These are phyloP conservation scores for Lentinus brumalis DNA, from an alignment of 768 basidiomycete genomes.

Conservation along the genomic window DNA sequence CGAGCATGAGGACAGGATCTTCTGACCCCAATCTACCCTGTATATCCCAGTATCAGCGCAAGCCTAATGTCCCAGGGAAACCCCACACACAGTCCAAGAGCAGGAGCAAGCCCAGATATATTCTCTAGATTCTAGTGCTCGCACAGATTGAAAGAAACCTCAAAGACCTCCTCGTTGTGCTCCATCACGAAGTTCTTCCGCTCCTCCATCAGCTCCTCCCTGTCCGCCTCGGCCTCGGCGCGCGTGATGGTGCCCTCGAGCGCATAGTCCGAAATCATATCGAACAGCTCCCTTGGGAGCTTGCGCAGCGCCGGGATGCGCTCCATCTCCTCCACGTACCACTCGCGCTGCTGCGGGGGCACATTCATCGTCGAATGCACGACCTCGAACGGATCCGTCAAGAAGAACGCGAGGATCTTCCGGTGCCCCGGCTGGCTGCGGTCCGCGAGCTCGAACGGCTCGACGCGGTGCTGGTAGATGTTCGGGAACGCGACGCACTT, in stretches of 20 bases:
- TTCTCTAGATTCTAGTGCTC: neutral
- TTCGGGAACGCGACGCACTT: constrained; percentile 39
- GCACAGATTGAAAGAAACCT: constrained; percentile 19
- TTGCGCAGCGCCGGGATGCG: neutral
- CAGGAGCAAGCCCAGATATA: too few species aligned
- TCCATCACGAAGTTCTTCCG: constrained; percentile 13
- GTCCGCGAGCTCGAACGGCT: constrained; percentile 37
- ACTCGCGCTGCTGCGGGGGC: constrained; percentile 34
- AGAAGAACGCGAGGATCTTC: constrained; percentile 40
- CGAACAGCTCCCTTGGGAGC: constrained; percentile 22
- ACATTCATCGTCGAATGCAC: constrained; percentile 34
- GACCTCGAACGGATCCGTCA: constrained; percentile 35
- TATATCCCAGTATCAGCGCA: too few species aligned
- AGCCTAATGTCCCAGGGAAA: too few species aligned
- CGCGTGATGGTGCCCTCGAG: constrained; percentile 4
- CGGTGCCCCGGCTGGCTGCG: constrained; percentile 36
- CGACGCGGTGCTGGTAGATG: constrained; percentile 39
- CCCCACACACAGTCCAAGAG: too few species aligned
- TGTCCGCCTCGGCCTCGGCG: constrained; percentile 9
- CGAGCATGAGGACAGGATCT: too few species aligned
- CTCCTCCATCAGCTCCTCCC: constrained; percentile 25
- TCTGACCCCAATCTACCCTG: too few species aligned
- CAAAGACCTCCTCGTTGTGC: constrained; percentile 10
- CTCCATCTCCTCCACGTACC: constrained; percentile 13
- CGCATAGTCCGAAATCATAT: constrained; percentile 12